A percentile compares a stretch with the other conserved stretches of the same genome.
Conservation (phyloP, 2,329 filamentous ascomycete species). For the Emergomyces orientalis region DNA sequence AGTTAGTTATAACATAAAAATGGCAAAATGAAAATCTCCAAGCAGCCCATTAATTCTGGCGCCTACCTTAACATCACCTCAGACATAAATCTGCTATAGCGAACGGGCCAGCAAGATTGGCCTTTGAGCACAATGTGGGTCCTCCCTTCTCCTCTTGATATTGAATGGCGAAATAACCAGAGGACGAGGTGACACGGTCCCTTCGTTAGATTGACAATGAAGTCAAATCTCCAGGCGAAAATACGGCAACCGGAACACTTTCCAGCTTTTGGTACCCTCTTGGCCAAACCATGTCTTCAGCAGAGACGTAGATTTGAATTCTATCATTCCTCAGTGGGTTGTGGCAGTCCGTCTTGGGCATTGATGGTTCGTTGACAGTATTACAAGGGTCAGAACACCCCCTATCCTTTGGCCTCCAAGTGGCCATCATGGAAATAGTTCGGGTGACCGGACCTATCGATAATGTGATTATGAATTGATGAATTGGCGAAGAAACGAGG, state of each 20-base stretch:
- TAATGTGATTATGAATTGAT: neutral
- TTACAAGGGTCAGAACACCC: neutral
- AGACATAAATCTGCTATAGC: neutral
- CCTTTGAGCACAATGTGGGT: neutral
- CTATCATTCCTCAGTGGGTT: neutral
- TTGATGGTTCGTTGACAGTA: neutral
- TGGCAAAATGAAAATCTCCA: neutral
- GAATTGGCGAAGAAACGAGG: too few species aligned
- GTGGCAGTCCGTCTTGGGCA: neutral
- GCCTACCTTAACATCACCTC: neutral
- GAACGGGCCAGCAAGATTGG: neutral
- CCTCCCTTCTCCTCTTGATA: neutral
- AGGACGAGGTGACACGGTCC: neutral
- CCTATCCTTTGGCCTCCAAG: neutral
- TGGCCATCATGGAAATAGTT: neutral
- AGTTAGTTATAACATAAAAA: neutral
- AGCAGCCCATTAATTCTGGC: neutral
- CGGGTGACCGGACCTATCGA: neutral
- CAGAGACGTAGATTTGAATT: neutral
- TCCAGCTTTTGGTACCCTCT: neutral
- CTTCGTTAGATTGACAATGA: neutral
- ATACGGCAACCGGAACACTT: neutral
- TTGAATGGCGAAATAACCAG: neutral
- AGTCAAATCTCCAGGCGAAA: neutral
- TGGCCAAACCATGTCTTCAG: neutral